Evolutionary conservation across 768 basidiomycete species (phyloP).

Genomic region (Lactarius trivialis): DNA sequence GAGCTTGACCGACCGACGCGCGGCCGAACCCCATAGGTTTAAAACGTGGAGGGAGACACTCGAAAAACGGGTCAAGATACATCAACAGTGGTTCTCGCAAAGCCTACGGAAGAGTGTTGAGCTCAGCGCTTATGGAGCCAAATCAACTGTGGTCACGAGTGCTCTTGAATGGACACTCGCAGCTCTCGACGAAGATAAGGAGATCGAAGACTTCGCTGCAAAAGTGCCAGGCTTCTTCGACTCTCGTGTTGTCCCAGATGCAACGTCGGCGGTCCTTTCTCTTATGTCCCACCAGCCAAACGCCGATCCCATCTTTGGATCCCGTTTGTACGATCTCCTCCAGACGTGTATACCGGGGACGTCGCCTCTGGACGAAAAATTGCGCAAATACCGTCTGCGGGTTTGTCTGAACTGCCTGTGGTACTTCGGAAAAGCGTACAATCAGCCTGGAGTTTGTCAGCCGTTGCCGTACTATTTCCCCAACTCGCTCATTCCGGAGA

Average conservation of each 20-base stretch:
- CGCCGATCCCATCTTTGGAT: constrained; percentile 5
- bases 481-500: not conserved
- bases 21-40: not conserved
- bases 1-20: not conserved
- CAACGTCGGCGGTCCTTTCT: not conserved
- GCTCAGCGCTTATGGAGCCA: not conserved
- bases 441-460: not conserved
- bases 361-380: not conserved
- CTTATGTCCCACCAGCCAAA: not conserved
- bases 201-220: constrained; percentile 2
- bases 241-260: not conserved
- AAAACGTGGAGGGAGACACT: not conserved
- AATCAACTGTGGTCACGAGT: not conserved
- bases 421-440: constrained; percentile 6
- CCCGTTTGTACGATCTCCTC: constrained; percentile 4
- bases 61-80: not conserved
- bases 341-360: not conserved
- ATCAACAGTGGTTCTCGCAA: not conserved
- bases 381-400: constrained; percentile 1
- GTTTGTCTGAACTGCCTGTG: constrained; percentile 5
- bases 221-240: constrained; percentile 6
- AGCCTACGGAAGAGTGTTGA: not conserved
- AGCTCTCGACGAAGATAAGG: not conserved
- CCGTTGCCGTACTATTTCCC: not conserved
- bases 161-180: constrained; percentile 8